phyloP scores from a whole-genome alignment of 768 basidiomycete species.

The Tubosaeta sp. region DNA sequence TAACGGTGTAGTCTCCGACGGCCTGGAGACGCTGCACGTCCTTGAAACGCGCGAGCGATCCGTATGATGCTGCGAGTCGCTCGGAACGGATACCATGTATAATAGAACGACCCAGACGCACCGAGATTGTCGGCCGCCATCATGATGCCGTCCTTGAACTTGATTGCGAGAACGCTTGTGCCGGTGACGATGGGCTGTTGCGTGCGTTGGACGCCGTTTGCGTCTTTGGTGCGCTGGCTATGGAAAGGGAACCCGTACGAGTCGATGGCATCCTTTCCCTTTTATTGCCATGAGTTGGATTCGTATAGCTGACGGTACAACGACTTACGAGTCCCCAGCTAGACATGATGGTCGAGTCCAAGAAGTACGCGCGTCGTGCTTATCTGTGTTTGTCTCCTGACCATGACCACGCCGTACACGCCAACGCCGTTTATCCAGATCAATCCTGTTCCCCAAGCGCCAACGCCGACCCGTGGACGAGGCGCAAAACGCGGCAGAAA shows the following conservation, averaged over 20 bases:
- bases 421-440: conserved; percentile 27
- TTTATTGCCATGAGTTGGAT: background rate
- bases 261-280: conserved; percentile 78
- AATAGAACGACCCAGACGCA: conserved; percentile 32
- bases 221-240: conserved; percentile 44
- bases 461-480: conserved; percentile 22
- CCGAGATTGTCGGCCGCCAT: conserved; percentile 98
- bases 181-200: conserved; percentile 96
- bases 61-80: conserved; percentile 73
- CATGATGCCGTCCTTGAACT: conserved; percentile 96
- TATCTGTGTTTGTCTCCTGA: conserved; percentile 11
- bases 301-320: too few species aligned
- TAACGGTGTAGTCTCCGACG: conserved; percentile 77
- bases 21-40: conserved; percentile 85
- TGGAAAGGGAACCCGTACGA: conserved; percentile 71
- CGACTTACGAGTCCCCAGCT: conserved; percentile 77
- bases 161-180: conserved; percentile 91
- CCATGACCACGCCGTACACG: conserved; percentile 25
- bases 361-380: conserved; percentile 20
- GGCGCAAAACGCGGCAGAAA: conserved; percentile 27
- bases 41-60: conserved; percentile 95
- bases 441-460: conserved; percentile 13
- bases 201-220: conserved; percentile 69
- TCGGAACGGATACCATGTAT: background rate
- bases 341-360: conserved; percentile 45